Evolutionary conservation across 768 basidiomycete species (phyloP), one percentile per base, ranked within the genome.

Genomic region (Sporobolomyces roseus): DNA sequence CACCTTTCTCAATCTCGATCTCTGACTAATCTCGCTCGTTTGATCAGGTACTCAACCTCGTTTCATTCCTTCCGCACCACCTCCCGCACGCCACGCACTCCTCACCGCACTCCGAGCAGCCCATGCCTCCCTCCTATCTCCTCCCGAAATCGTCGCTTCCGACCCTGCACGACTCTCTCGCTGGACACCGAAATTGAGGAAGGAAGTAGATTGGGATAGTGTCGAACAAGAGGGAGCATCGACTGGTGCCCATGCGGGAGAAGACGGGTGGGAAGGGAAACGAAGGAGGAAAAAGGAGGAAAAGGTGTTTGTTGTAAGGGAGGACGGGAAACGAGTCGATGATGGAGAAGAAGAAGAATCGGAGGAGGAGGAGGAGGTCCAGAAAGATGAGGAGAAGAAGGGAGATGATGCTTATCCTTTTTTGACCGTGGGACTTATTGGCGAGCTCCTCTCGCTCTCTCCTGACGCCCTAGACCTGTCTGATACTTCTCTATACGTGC

Each of bases 191-290:
- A 78, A 80, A 3, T 86, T 92, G 1, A 86, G 85, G 74, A 77
- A 75, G 48, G 80, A 83, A 4, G 82, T 97, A 33, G 84, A 93
- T 75, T 96, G 93, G 93, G 83, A 86, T 17, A 81, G 78, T 4
- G 83, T 73, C 38, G 67, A 46, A 23, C 46, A 38, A 13, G 71
- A 69, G 52, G 62, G 61, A 13, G 65, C 35, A 16, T 38, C 52
- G 32, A 67, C 63, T 36, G 61, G 61, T 6, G 61, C 56, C 0
- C 43, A 66, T 13, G 54, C 56, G 6, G 71, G 67, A 52, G 45
- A 54, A 27, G 43, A 46, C 35, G 82, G 83, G 45, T 82, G 81
- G 77, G 81, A 58, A 73, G 80, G 30, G 77, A 75, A 49, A 83
- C 82, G 56, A 68, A 73, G 25, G 72, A 73, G n/a, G 72, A 75